phyloP scores from a whole-genome alignment of 129 eudicot species.

The Smallanthus sonchifolius region DNA sequence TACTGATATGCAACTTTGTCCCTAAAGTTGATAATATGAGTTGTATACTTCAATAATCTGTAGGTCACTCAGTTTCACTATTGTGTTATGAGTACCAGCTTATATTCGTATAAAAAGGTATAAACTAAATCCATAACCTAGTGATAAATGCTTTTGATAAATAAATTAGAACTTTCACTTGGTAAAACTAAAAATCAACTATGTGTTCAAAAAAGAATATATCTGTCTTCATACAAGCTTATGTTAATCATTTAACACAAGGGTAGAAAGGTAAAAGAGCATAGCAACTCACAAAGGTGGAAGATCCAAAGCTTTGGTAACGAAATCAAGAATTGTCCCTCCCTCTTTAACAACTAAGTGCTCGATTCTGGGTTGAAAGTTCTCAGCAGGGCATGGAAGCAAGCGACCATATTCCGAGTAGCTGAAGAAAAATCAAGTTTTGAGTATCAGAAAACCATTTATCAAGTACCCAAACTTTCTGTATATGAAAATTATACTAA shows the following conservation, averaged over 20 bases:
- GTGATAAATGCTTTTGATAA: neutral
- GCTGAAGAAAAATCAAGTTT: constrained; percentile 32
- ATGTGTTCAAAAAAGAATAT: neutral
- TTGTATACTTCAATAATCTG: neutral
- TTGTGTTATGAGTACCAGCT: neutral
- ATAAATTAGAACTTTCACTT: neutral
- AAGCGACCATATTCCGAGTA: constrained; percentile 56
- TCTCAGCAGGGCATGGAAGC: constrained; percentile 72
- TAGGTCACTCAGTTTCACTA: neutral
- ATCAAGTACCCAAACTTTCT: constrained; percentile 13
- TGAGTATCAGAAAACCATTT: constrained; percentile 2
- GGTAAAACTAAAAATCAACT: neutral
- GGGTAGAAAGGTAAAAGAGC: neutral
- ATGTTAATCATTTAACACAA: neutral
- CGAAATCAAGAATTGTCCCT: constrained; percentile 64
- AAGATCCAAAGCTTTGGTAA: constrained; percentile 59
- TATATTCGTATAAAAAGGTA: neutral
- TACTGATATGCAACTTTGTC: neutral
- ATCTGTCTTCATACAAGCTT: neutral
- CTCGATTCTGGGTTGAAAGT: constrained; percentile 63
- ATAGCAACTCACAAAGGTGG: constrained; percentile 69
- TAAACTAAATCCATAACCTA: neutral
- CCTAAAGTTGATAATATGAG: neutral
- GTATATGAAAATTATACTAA: neutral
- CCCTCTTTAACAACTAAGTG: constrained; percentile 80